Conservation (phyloP, 495 filamentous ascomycete species). For the Trichoderma asperelloides region DNA sequence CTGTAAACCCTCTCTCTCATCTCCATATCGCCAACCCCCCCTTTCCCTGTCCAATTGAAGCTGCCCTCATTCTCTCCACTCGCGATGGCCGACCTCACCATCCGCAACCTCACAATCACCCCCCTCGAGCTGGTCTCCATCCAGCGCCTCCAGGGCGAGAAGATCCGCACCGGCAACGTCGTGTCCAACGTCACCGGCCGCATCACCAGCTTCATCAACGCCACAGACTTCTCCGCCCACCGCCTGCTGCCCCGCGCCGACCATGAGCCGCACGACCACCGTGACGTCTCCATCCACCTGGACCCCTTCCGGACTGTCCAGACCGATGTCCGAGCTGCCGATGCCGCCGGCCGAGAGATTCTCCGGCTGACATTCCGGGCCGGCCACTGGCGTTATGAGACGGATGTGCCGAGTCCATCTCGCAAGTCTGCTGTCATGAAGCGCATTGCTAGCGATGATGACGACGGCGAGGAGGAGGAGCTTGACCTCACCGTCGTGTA, state of each 20-base stretch:
- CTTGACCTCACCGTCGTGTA: conserved; percentile 64
- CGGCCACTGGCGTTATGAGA: conserved; percentile 28
- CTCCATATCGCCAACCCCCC: background rate
- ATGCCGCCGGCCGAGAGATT: conserved; percentile 24
- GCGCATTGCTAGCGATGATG: conserved; percentile 16
- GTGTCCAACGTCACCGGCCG: conserved; percentile 42
- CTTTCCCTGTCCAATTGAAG: background rate
- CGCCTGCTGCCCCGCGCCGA: conserved; percentile 16
- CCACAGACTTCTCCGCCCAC: conserved; percentile 18
- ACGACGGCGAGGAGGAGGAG: conserved; percentile 5
- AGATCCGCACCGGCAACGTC: conserved; percentile 24
- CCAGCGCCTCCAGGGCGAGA: conserved; percentile 56
- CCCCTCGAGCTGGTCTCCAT: conserved; percentile 63
- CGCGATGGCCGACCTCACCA: conserved; percentile 47
- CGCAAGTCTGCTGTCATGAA: conserved; percentile 27
- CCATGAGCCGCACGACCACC: conserved; percentile 14
- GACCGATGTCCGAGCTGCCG: conserved; percentile 28
- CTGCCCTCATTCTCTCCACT: background rate
- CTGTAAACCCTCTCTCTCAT: background rate
- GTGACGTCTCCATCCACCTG: conserved; percentile 28
- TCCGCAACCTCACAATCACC: conserved; percentile 80
- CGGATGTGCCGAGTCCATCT: conserved; percentile 28
- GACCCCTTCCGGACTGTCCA: conserved; percentile 27
- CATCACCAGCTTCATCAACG: conserved; percentile 38
- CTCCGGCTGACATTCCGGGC: conserved; percentile 38